phyloP scores from a whole-genome alignment of 2,329 filamentous ascomycete species.

The Cryphonectria japonica region DNA sequence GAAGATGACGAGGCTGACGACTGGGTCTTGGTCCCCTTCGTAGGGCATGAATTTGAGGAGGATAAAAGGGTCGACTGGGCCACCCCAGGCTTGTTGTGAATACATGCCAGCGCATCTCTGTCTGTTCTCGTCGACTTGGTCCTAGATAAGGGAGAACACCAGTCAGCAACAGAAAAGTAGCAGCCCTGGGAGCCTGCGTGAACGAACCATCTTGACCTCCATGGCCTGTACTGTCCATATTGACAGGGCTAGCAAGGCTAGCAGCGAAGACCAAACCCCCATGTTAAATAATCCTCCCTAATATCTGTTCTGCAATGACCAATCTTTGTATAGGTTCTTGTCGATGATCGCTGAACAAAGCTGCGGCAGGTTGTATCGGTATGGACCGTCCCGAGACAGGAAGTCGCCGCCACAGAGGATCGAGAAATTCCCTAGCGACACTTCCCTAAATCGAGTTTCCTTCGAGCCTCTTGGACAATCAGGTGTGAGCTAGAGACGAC shows the following conservation, averaged over 20 bases:
- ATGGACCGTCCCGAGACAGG: background rate
- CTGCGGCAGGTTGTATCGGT: slow-evolving; percentile 1
- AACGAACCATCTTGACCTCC: slow-evolving; percentile 61
- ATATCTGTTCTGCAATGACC: slow-evolving; percentile 9
- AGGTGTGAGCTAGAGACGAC: background rate
- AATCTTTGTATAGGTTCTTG: background rate
- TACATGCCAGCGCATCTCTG: slow-evolving; percentile 94
- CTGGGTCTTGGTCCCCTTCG: slow-evolving; percentile 67
- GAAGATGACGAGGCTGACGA: slow-evolving; percentile 86
- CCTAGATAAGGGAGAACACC: slow-evolving; percentile 50
- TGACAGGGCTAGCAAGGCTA: slow-evolving; percentile 58
- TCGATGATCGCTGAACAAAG: background rate
- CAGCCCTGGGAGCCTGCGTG: slow-evolving; percentile 5
- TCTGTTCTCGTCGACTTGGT: slow-evolving; percentile 74
- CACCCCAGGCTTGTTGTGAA: slow-evolving; percentile 85
- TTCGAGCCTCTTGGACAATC: background rate
- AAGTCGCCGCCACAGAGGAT: background rate
- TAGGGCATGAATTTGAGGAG: slow-evolving; percentile 75
- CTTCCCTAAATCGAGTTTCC: background rate
- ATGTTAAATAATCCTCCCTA: slow-evolving; percentile 44
- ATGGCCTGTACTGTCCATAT: slow-evolving; percentile 57
- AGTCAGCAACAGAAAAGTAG: slow-evolving; percentile 19
- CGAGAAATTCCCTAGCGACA: background rate
- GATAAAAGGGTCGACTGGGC: slow-evolving; percentile 86
- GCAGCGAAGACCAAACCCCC: slow-evolving; percentile 57